phyloP scores from a whole-genome alignment of 305 asterid species.

The Fraxinus velutina region DNA sequence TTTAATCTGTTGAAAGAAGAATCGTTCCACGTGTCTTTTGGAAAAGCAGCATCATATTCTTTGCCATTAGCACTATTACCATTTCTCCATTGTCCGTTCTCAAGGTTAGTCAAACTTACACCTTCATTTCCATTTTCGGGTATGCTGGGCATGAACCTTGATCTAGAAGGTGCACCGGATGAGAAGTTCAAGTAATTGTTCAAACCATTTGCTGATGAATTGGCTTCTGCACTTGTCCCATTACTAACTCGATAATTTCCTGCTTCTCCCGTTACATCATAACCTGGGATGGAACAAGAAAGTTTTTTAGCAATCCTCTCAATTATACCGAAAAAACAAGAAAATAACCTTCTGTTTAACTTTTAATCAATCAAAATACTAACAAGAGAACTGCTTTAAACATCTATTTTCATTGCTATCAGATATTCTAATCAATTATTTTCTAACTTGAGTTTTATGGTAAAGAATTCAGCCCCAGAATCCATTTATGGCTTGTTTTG shows the following conservation, averaged over 20 bases:
- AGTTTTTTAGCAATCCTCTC: not conserved
- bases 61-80: constrained; percentile 23
- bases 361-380: not conserved
- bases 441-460: too few relatives aligned
- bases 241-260: constrained; percentile 46
- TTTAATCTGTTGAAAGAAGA: constrained; percentile 47
- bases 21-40: constrained; percentile 51
- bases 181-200: constrained; percentile 45
- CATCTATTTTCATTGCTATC: not conserved
- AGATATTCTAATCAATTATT: too few relatives aligned
- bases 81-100: constrained; percentile 29
- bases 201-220: constrained; percentile 40
- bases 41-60: constrained; percentile 29
- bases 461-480: too few relatives aligned
- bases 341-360: not conserved
- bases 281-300: constrained; percentile 41
- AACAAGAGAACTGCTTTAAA: too few relatives aligned
- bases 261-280: constrained; percentile 51
- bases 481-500: too few relatives aligned
- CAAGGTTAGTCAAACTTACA: constrained; percentile 23
- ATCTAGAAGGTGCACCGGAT: constrained; percentile 43
- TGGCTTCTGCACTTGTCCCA: constrained; percentile 36
- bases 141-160: constrained; percentile 75
- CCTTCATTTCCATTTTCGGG: constrained; percentile 53
- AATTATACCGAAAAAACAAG: not conserved